Evolutionary conservation across 1,139 yeast genomes (phyloP).

Genomic region (Candida anutae): DNA sequence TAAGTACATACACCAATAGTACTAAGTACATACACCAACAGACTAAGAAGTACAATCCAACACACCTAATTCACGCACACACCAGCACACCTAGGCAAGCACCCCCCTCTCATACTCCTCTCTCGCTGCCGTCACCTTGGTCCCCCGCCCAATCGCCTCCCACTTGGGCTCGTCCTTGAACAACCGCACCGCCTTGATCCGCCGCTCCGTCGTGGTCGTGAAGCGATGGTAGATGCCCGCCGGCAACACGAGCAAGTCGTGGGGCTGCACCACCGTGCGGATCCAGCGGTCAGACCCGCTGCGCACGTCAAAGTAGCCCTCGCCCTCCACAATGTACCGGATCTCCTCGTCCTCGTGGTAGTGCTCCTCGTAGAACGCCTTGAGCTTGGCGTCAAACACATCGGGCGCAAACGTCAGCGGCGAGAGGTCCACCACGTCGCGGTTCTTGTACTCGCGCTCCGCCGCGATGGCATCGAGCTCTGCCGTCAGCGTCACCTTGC

Average conservation of each 20-base stretch:
- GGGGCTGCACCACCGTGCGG: slow-evolving; percentile 53
- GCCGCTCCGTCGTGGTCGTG: slow-evolving; percentile 52
- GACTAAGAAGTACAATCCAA: no score
- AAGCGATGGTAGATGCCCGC: slow-evolving; percentile 93
- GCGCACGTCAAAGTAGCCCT: slow-evolving; percentile 87
- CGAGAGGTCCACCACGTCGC: slow-evolving; percentile 64
- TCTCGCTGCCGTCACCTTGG: slow-evolving; percentile 23
- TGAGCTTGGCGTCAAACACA: slow-evolving; percentile 58
- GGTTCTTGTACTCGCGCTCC: slow-evolving; percentile 67
- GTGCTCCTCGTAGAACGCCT: slow-evolving; percentile 76
- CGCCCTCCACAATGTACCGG: slow-evolving; percentile 81
- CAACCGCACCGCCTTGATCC: slow-evolving; percentile 70
- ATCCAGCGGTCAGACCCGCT: slow-evolving; percentile 69
- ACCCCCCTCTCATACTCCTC: slow-evolving; percentile 23
- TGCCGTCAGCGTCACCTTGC: slow-evolving; percentile 40
- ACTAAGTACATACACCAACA: no score
- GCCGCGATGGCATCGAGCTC: slow-evolving; percentile 62
- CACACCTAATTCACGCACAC: no score
- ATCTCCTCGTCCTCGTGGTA: slow-evolving; percentile 97
- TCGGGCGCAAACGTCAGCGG: slow-evolving; percentile 52
- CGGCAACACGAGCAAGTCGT: slow-evolving; percentile 72
- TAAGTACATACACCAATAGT: no score
- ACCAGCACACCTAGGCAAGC: slow-evolving; percentile 13
- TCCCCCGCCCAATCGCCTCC: slow-evolving; percentile 72
- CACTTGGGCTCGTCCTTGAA: slow-evolving; percentile 96